These are phyloP conservation scores for Casaregolazyma lundiana DNA, from an alignment of 1,139 yeast species.

Conservation along the genomic window DNA sequence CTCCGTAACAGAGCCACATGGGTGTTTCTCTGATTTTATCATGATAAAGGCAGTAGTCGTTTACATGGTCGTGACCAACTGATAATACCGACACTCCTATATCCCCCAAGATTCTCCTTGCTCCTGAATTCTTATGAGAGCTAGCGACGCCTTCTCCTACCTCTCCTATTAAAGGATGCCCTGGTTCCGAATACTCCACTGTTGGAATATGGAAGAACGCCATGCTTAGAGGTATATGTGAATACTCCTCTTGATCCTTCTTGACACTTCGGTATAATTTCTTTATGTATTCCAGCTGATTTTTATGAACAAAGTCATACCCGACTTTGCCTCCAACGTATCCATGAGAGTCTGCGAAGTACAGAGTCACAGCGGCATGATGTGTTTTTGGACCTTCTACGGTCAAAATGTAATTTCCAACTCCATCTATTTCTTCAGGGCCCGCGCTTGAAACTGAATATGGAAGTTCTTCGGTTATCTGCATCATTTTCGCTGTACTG, in stretches of 20 bases:
- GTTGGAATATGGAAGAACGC: constrained; percentile 93
- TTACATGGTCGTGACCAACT: constrained; percentile 94
- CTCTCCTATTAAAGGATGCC: constrained; percentile 50
- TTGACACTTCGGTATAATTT: constrained; percentile 37
- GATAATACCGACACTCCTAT: constrained; percentile 67
- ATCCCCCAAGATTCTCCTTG: constrained; percentile 51
- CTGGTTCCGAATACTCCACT: constrained; percentile 63
- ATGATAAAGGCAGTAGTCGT: constrained; percentile 76
- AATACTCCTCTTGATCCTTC: constrained; percentile 34
- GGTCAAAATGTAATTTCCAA: constrained; percentile 67
- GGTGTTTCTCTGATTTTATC: constrained; percentile 35
- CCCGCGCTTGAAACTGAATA: constrained; percentile 60
- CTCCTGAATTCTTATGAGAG: constrained; percentile 64
- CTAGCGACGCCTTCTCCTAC: constrained; percentile 73
- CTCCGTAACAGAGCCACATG: constrained; percentile 90
- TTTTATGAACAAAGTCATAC: constrained; percentile 79
- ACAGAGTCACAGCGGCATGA: constrained; percentile 54
- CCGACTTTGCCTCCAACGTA: constrained; percentile 66
- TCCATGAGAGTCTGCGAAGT: constrained; percentile 79
- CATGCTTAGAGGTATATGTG: constrained; percentile 59
- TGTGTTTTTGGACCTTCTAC: constrained; percentile 42
- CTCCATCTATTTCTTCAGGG: constrained; percentile 64
- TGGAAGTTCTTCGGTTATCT: constrained; percentile 54
- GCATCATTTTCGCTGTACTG: constrained; percentile 56
- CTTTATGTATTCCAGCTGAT: constrained; percentile 61